Percentiles rank a stretch among this genome's conserved stretches.
Evolutionary conservation across 2,329 filamentous ascomycete species (phyloP).

Genomic region (Paecilomyces sp.): DNA sequence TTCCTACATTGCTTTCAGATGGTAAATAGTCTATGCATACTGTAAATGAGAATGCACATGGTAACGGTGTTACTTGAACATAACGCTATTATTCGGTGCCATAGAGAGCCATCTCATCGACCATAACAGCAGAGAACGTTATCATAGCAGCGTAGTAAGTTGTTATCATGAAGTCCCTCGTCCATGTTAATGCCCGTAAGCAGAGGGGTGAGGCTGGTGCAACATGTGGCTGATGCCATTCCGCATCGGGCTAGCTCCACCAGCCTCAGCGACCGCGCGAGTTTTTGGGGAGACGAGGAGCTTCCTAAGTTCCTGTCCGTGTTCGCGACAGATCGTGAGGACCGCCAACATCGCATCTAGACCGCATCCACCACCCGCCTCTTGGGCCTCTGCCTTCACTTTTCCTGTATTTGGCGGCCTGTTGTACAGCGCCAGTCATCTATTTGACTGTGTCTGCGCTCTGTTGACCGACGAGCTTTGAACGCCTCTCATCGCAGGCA

Average conservation of each 20-base stretch:
- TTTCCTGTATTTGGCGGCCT: neutral
- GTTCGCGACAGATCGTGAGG: constrained; percentile 7
- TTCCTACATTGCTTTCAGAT: neutral
- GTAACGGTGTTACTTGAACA: neutral
- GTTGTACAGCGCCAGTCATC: neutral
- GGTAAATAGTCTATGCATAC: neutral
- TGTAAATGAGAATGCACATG: neutral
- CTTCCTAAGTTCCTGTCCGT: constrained; percentile 6
- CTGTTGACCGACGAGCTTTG: constrained; percentile 4
- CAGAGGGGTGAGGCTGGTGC: neutral
- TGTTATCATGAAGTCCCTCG: no score
- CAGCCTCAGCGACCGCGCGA: constrained; percentile 9
- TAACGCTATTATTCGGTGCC: neutral
- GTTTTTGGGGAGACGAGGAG: constrained; percentile 9
- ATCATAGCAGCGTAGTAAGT: no score
- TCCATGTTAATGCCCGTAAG: neutral
- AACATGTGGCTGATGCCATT: neutral
- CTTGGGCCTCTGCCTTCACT: neutral
- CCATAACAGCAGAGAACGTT: neutral
- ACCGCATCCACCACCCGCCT: constrained; percentile 4
- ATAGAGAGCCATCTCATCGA: no score
- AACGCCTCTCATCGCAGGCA: constrained; percentile 11
- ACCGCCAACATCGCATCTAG: constrained; percentile 1
- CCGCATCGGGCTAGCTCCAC: constrained; percentile 5
- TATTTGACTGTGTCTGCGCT: constrained; percentile 3